A percentile compares a stretch with the other conserved stretches of the same genome.
Evolutionary conservation across 2,329 filamentous ascomycete genomes (phyloP).

Genomic region (Cadophora luteo-olivacea): DNA sequence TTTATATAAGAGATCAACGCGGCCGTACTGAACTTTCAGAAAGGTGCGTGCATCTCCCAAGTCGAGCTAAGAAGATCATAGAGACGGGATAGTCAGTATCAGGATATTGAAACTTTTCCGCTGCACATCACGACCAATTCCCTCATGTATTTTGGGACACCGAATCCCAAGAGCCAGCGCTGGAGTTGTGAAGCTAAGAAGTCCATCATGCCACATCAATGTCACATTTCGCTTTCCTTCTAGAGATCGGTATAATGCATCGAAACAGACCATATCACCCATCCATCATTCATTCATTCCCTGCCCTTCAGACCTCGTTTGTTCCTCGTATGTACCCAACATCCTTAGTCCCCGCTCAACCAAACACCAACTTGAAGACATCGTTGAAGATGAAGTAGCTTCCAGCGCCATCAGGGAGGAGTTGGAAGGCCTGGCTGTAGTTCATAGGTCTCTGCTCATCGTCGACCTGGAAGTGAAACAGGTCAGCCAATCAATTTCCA

Average conservation of each 20-base stretch:
- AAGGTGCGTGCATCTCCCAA: too few relatives aligned
- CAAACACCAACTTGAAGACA: conserved; percentile 89
- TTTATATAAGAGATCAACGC: too few relatives aligned
- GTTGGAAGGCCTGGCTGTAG: conserved; percentile 90
- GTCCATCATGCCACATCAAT: conserved; percentile 28
- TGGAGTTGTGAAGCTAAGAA: conserved; percentile 15
- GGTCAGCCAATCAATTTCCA: conserved; percentile 25
- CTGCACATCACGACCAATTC: neutral
- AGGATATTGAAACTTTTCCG: too few relatives aligned
- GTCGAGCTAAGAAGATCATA: too few relatives aligned
- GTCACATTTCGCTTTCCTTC: conserved; percentile 26
- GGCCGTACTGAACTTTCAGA: too few relatives aligned
- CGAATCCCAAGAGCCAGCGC: neutral
- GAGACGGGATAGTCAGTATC: too few relatives aligned
- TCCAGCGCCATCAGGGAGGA: conserved; percentile 69
- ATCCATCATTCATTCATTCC: conserved; percentile 11
- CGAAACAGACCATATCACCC: conserved; percentile 30
- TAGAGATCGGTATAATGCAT: conserved; percentile 38
- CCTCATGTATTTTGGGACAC: neutral
- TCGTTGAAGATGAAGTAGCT: conserved; percentile 93
- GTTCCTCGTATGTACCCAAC: conserved; percentile 38
- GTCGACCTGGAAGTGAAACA: conserved; percentile 68
- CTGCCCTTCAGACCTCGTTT: conserved; percentile 25
- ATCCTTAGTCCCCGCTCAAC: conserved; percentile 29
- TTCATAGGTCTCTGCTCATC: conserved; percentile 86